Evolutionary conservation across 371 early-diverging fungal genomes (phyloP), one percentile per base, ranked within the genome.

Genomic region (Apophysomyces elegans): DNA sequence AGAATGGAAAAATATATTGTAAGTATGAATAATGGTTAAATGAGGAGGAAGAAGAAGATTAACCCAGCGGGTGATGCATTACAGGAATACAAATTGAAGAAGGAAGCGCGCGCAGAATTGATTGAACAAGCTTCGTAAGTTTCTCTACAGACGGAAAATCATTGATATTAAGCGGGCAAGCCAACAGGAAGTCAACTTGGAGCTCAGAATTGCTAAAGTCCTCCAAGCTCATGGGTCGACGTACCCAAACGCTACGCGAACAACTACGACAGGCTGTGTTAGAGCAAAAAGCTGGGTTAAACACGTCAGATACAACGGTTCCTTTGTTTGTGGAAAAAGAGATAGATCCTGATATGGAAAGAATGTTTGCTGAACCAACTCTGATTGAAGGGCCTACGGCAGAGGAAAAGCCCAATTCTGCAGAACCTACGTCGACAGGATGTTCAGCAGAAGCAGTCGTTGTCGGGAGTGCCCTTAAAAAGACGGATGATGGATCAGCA

Each of bases 81-180:
- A 50, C 54, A 91, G 91, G 92, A 95, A 68, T 91, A 93, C 84
- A 95, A 97, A 76, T 71, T 96, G 73, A 96, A 96, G 76, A 98
- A 97, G 83, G 97, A 97, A 64, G 91, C 94, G 54, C 84, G 95
- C 43, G 91, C 85, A 1, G 88, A 84, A 14, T 76, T 97, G 35
- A 71, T 96, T 47, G 90, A 92, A 59, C 93, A 96, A 74, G 86
- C 97, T 26, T 84, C 93, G 79, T 78, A 81, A 63, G 66, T 66
- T 5, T 36, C 21, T 11, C 18, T 43, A 44, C 18, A 58, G 8
- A 16, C 6, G 7, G n/a, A n/a, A 26, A 26, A 57, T 1, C 7
- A 47, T 36, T 45, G 11, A 56, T 7, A 16, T 37, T 18, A 35
- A 37, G 18, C 46, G 21, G 21, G 21, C 21, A 7, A 7, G 21